phyloP scores from a whole-genome alignment of 495 filamentous ascomycete genomes.

The Podospora bellae-mahoneyi region DNA sequence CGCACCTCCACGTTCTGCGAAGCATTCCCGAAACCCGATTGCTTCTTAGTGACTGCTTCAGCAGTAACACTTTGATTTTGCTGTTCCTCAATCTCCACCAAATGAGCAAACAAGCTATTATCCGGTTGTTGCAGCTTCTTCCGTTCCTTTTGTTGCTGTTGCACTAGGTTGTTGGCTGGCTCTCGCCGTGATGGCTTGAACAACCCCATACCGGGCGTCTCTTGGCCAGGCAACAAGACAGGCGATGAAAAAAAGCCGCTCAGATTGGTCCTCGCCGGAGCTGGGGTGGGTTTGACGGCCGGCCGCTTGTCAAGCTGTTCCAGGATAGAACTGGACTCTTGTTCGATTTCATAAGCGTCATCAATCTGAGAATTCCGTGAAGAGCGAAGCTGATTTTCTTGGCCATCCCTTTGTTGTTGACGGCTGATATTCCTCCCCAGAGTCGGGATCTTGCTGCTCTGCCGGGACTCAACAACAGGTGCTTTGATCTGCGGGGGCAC shows the following conservation, averaged over 20 bases:
- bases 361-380: background rate
- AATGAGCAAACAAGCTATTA: slow-evolving; percentile 16
- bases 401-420: background rate
- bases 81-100: background rate
- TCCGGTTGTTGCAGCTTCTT: background rate
- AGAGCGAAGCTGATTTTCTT: background rate
- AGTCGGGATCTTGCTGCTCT: slow-evolving; percentile 34
- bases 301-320: slow-evolving; percentile 8
- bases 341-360: slow-evolving; percentile 7
- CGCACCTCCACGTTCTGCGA: slow-evolving; percentile 25
- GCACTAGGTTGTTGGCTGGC: background rate
- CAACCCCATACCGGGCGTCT: background rate
- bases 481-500: slow-evolving; percentile 19
- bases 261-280: slow-evolving; percentile 28
- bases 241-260: slow-evolving; percentile 49
- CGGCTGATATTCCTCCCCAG: slow-evolving; percentile 40
- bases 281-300: slow-evolving; percentile 3
- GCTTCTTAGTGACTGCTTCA: slow-evolving; percentile 32
- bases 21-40: slow-evolving; percentile 24
- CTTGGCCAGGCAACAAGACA: slow-evolving; percentile 33
- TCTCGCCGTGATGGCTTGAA: background rate
- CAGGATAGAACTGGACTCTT: slow-evolving; percentile 39
- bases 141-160: background rate
- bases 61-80: slow-evolving; percentile 9
- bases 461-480: slow-evolving; percentile 28